These are phyloP conservation scores for Laguncularia racemosa DNA, from an alignment of 345 rosid species.

Conservation along the genomic window DNA sequence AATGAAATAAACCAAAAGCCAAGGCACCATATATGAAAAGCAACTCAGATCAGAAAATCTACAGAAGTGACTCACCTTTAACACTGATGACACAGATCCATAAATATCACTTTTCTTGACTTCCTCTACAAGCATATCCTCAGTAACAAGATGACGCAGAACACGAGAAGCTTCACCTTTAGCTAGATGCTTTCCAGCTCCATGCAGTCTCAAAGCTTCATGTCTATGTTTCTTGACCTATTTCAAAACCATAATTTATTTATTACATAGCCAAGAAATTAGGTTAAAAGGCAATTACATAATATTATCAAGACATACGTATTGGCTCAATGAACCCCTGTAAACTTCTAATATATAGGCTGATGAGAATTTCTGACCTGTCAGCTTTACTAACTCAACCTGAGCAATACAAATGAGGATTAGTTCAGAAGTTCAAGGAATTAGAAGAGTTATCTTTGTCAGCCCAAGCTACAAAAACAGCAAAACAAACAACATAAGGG, in stretches of 20 bases:
- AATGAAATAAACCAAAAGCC: background rate
- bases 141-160: conserved; percentile 76
- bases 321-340: conserved; percentile 88
- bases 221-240: conserved; percentile 90
- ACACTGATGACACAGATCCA: conserved; percentile 84
- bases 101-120: conserved; percentile 93
- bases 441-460: background rate
- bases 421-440: background rate
- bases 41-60: too few relatives aligned
- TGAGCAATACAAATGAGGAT: conserved; percentile 20
- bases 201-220: conserved; percentile 74
- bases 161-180: conserved; percentile 87
- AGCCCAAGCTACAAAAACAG: background rate
- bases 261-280: conserved; percentile 4
- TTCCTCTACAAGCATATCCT: conserved; percentile 78
- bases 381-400: conserved; percentile 85
- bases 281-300: conserved; percentile 6
- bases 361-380: conserved; percentile 73
- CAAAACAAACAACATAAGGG: background rate
- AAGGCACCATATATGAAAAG: too few relatives aligned
- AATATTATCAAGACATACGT: conserved; percentile 33
- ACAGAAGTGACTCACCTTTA: conserved; percentile 44
- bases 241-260: conserved; percentile 12
- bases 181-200: conserved; percentile 78
- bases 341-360: conserved; percentile 88